Conservation (phyloP, 805 yeast species). For the Suhomyces xylopsoci region DNA sequence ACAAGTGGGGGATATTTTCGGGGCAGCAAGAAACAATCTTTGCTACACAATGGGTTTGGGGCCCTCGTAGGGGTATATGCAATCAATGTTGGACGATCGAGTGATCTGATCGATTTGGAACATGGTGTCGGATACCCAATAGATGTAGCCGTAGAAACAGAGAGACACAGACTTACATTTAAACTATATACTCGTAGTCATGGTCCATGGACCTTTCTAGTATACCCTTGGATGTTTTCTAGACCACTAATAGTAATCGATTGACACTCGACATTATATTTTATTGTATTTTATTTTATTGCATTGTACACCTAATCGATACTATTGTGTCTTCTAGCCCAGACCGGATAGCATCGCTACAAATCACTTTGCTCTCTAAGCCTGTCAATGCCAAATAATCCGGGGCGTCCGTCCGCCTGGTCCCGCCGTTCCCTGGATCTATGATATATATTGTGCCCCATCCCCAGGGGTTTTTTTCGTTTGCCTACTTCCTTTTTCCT, state of each 20-base stretch:
- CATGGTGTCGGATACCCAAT: too few species aligned
- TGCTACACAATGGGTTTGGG: not conserved
- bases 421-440: constrained; percentile 4
- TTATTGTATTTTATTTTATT: too few species aligned
- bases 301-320: not conserved
- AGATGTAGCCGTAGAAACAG: too few species aligned
- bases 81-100: not conserved
- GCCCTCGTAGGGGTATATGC: not conserved
- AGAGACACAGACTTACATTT: too few species aligned
- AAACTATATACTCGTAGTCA: too few species aligned
- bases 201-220: too few species aligned
- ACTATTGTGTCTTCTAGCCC: not conserved
- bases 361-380: not conserved
- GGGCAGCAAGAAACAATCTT: not conserved
- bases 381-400: not conserved
- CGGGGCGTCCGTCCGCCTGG: not conserved
- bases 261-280: too few species aligned
- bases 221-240: too few species aligned
- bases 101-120: not conserved
- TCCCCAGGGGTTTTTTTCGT: not conserved
- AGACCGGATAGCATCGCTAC: not conserved
- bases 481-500: not conserved
- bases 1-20: not conserved
- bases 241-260: too few species aligned
- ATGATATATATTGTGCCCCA: not conserved